Evolutionary conservation across 495 filamentous ascomycete genomes (phyloP).

Genomic region (Glonium stellatum): DNA sequence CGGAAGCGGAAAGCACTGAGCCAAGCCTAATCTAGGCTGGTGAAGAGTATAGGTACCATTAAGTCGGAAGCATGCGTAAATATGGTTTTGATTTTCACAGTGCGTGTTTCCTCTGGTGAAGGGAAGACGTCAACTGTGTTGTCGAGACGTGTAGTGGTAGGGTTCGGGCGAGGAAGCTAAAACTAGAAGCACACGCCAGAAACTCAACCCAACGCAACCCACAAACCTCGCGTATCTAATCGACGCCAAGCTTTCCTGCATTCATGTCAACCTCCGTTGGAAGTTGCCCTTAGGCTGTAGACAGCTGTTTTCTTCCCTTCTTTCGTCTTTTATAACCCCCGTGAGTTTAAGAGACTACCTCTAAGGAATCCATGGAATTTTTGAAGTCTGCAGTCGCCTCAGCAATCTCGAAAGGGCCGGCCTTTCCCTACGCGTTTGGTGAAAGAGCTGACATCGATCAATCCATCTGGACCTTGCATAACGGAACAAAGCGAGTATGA

Average conservation of each 20-base stretch:
- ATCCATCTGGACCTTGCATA: slow-evolving; percentile 87
- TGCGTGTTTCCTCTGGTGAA: neutral
- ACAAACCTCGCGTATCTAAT: neutral
- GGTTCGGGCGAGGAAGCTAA: no score
- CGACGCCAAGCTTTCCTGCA: neutral
- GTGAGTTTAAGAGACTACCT: neutral
- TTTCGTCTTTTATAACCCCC: neutral
- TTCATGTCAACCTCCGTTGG: no score
- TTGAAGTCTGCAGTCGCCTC: slow-evolving; percentile 95
- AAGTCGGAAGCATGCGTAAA: neutral
- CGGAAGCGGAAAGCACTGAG: neutral
- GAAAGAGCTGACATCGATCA: slow-evolving; percentile 82
- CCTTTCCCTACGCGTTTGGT: slow-evolving; percentile 85
- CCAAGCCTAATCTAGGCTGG: neutral
- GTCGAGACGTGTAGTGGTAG: neutral
- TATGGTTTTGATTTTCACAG: neutral
- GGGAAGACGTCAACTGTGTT: neutral
- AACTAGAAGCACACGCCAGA: no score
- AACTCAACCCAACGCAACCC: no score
- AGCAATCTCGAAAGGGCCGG: slow-evolving; percentile 87
- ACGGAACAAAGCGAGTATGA: slow-evolving; percentile 78
- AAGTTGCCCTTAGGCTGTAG: neutral
- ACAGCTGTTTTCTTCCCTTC: neutral
- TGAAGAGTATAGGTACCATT: neutral
- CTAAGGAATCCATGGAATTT: slow-evolving; percentile 70